Evolutionary conservation across 2,329 filamentous ascomycete species (phyloP).

Genomic region (Colletotrichum lini): DNA sequence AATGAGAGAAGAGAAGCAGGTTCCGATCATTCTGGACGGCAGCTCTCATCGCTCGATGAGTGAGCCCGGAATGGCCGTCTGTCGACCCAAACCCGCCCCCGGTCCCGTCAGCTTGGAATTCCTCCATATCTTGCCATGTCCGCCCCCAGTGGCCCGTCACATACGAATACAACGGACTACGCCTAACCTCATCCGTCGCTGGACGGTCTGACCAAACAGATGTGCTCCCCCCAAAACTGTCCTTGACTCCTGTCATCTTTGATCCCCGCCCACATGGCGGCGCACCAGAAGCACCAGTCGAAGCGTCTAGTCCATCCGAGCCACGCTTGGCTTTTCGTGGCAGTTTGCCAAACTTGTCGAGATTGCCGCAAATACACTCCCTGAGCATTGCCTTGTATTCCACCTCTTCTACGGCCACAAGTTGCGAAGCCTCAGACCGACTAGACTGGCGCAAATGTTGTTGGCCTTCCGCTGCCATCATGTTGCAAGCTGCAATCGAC

Average conservation of each 20-base stretch:
- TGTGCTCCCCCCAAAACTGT: not conserved
- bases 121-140: not conserved
- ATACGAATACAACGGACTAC: not conserved
- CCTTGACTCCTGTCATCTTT: not conserved
- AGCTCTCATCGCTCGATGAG: too few relatives aligned
- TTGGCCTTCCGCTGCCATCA: not conserved
- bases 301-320: not conserved
- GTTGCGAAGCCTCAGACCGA: not conserved
- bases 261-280: not conserved
- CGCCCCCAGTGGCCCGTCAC: not conserved
- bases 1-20: not conserved
- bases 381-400: too few relatives aligned
- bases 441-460: not conserved
- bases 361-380: too few relatives aligned
- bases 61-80: not conserved
- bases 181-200: slow-evolving; percentile 4
- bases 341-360: not conserved
- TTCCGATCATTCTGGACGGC: not conserved
- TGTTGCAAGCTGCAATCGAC: not conserved
- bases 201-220: not conserved
- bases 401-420: not conserved
- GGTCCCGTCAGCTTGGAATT: not conserved
- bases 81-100: not conserved
- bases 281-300: not conserved
- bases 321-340: not conserved